Base-by-base conservation (phyloP, 202 grass and related monocot genomes). In the Cymbopogon flexuosus region DNA sequence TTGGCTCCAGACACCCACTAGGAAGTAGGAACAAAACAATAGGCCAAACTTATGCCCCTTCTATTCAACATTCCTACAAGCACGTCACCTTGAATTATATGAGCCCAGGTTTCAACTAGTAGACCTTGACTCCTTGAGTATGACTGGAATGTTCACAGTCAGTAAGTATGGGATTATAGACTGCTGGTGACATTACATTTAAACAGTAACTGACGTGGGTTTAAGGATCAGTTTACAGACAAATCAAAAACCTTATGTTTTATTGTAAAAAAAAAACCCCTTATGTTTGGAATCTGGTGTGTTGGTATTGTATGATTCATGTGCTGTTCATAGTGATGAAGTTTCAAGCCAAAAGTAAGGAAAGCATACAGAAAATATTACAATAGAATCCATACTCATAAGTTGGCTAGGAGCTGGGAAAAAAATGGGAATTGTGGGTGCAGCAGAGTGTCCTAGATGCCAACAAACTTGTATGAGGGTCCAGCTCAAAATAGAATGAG, bases 391-490 rank as follows among this genome's bases (percentile, higher is more conserved):
- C 29, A 65, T 72, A 23, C 22, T 60, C 57, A 60, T 60, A 21
- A 12, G 22, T 60, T 12, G 57, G 57, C 3, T 27, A 45, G 45
- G 24, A 13, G 8, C 45, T 56, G 52, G 4, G 0, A n/a, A 13
- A 56, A 35, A 56, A 5, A 10, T 24, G 22, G 6, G 72, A 23
- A 24, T 59, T 6, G 51, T 58, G 10, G 10, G 16, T 33, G 31
- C 31, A 75, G 71, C 36, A 39, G 36, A 6, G 49, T 59, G n/a
- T 14, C 10, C 33, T 60, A 72, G 24, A 68, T 81, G 10, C 47
- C 70, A 80, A 86, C 70, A 68, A 75, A 49, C 57, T 67, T 39
- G 11, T 47, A 30, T 54, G 29, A 39, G 49, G 84, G 37, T 31
- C 62, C 49, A 43, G 3, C 29, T 75, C 65, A 37, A 75, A 39